Conservation (phyloP, 768 basidiomycete species). For the Kondoa malvinella region DNA sequence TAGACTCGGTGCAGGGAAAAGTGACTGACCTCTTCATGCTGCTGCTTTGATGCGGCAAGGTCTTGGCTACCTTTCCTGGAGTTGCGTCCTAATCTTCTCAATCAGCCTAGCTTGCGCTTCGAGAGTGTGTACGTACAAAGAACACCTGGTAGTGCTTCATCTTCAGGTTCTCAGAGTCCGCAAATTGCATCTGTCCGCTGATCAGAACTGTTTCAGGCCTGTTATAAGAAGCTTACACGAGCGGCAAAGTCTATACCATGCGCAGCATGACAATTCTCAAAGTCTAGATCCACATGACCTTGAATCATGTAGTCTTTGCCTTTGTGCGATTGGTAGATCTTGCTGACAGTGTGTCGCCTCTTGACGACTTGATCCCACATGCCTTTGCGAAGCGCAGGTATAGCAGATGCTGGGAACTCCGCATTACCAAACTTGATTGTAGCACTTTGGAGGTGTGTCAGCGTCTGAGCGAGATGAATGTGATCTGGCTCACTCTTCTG, state of each 20-base stretch:
- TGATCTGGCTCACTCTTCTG: neutral
- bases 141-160: slow-evolving; percentile 6
- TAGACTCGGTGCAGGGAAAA: neutral
- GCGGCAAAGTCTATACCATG: neutral
- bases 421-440: slow-evolving; percentile 3
- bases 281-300: slow-evolving; percentile 1
- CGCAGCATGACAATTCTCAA: neutral
- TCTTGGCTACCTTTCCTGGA: neutral
- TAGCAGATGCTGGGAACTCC: neutral
- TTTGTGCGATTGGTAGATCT: neutral
- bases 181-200: neutral
- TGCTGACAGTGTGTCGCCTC: neutral
- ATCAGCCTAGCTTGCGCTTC: neutral
- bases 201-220: neutral
- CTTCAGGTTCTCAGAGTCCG: neutral
- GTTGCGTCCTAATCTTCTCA: neutral
- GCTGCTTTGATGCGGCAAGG: neutral
- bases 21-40: neutral
- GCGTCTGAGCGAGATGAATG: neutral
- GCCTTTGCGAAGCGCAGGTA: neutral
- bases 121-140: neutral
- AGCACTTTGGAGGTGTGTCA: slow-evolving; percentile 12
- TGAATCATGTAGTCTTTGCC: neutral
- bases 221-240: neutral
- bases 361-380: slow-evolving; percentile 4